Conservation (phyloP, 441 rosid species). For the Eruca vesicaria region DNA sequence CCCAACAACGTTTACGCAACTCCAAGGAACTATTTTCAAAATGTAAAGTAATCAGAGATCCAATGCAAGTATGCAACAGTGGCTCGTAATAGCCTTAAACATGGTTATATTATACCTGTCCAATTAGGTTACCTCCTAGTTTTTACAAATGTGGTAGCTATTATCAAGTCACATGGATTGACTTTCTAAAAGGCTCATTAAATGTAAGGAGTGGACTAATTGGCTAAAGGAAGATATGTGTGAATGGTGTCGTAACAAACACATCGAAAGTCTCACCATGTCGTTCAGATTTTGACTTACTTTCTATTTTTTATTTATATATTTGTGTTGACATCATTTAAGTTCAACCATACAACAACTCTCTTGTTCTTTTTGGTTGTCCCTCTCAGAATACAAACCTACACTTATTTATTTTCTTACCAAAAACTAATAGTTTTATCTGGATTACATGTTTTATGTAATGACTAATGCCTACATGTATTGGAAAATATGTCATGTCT, state of each 20-base stretch:
- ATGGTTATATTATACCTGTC: neutral
- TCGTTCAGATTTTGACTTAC: conserved; percentile 30
- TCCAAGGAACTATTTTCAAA: neutral
- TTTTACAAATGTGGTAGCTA: neutral
- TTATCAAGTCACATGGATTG: conserved; percentile 28
- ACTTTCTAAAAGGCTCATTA: conserved; percentile 24
- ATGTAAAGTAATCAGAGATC: neutral
- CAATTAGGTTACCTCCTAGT: neutral
- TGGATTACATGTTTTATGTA: neutral
- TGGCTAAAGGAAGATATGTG: conserved; percentile 11
- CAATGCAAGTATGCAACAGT: neutral
- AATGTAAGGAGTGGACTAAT: conserved; percentile 33
- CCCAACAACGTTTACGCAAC: neutral
- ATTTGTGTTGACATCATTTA: conserved; percentile 31
- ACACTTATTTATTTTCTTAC: neutral
- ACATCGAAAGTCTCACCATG: conserved; percentile 28
- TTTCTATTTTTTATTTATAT: neutral
- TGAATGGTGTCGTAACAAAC: conserved; percentile 15
- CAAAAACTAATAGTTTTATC: conserved; percentile 10
- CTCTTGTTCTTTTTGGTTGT: conserved; percentile 20
- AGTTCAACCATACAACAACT: conserved; percentile 37
- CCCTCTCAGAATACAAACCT: conserved; percentile 8
- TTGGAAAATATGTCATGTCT: neutral
- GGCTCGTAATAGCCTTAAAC: neutral
- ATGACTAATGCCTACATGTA: neutral